Evolutionary conservation across 176 grass and related monocot species (phyloP).

Genomic region (Juncus effusus): DNA sequence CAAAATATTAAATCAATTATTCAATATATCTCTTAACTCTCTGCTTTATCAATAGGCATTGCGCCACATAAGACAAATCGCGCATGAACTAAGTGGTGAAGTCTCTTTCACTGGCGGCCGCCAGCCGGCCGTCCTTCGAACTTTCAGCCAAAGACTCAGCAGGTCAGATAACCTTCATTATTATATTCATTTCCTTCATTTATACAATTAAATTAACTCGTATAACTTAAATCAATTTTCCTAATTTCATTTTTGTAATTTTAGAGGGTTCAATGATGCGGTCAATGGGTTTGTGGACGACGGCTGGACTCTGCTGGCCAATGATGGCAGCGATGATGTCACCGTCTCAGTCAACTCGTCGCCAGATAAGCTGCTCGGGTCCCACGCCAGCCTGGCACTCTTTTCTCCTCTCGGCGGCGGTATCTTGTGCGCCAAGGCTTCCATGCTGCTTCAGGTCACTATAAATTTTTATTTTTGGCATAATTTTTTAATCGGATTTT

Average conservation of each 20-base stretch:
- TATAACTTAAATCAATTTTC: background rate
- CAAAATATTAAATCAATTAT: background rate
- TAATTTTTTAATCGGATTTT: background rate
- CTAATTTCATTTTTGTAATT: background rate
- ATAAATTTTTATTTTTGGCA: background rate
- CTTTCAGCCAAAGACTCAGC: constrained; percentile 81
- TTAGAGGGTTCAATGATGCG: constrained; percentile 85
- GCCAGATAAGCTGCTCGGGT: constrained; percentile 50
- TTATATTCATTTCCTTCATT: background rate
- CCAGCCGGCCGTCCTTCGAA: constrained; percentile 73
- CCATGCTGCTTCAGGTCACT: constrained; percentile 84
- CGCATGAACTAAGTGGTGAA: constrained; percentile 60
- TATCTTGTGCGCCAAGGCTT: constrained; percentile 89
- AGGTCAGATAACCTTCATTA: constrained; percentile 37
- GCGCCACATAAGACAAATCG: constrained; percentile 79
- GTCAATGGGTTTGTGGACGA: constrained; percentile 82
- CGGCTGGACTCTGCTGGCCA: constrained; percentile 67
- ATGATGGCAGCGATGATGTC: constrained; percentile 69
- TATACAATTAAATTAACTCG: background rate
- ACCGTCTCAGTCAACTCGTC: constrained; percentile 70
- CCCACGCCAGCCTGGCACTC: constrained; percentile 39
- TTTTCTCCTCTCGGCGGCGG: constrained; percentile 40
- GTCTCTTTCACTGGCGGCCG: constrained; percentile 61
- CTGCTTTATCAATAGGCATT: constrained; percentile 48
- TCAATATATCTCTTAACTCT: constrained; percentile 3